Percentiles rank a stretch among this genome's conserved stretches.
Evolutionary conservation across 331 rosid species (phyloP).

Genomic region (Quercus lobata): DNA sequence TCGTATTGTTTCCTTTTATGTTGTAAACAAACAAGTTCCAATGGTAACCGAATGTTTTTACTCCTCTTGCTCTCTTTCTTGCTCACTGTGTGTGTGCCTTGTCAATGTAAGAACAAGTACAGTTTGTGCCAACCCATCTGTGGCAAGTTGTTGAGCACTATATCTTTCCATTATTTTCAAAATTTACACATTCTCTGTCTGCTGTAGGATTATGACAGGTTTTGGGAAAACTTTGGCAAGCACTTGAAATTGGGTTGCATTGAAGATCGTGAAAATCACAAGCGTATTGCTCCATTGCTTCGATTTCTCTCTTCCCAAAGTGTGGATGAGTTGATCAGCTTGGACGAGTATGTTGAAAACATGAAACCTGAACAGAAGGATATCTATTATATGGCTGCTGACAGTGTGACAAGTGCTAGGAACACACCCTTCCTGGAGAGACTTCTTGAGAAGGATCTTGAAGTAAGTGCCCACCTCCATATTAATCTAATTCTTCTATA

Average conservation of each 20-base stretch:
- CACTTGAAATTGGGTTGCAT: conserved; percentile 92
- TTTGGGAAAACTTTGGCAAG: conserved; percentile 95
- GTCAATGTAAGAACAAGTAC: not conserved
- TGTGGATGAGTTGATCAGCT: conserved; percentile 72
- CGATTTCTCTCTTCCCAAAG: conserved; percentile 93
- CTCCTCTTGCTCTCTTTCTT: not conserved
- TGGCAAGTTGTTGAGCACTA: not conserved
- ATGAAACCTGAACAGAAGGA: conserved; percentile 97
- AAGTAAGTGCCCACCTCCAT: conserved; percentile 45
- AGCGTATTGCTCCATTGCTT: conserved; percentile 91
- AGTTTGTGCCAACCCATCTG: not conserved
- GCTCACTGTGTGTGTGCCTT: not conserved
- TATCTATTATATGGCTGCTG: conserved; percentile 84
- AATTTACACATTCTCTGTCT: conserved; percentile 2
- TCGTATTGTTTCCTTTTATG: not conserved
- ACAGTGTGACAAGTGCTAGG: conserved; percentile 90
- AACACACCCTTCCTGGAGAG: conserved; percentile 93
- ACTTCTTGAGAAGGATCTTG: conserved; percentile 72
- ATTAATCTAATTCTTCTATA: not conserved
- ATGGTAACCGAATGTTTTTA: not conserved
- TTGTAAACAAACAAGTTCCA: not conserved
- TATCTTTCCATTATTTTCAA: not conserved
- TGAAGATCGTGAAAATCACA: conserved; percentile 96
- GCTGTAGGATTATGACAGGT: conserved; percentile 84
- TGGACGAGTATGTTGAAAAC: conserved; percentile 94